Conservation (phyloP, 2,329 filamentous ascomycete genomes). For the Phaeosphaeriaceae sp. region DNA sequence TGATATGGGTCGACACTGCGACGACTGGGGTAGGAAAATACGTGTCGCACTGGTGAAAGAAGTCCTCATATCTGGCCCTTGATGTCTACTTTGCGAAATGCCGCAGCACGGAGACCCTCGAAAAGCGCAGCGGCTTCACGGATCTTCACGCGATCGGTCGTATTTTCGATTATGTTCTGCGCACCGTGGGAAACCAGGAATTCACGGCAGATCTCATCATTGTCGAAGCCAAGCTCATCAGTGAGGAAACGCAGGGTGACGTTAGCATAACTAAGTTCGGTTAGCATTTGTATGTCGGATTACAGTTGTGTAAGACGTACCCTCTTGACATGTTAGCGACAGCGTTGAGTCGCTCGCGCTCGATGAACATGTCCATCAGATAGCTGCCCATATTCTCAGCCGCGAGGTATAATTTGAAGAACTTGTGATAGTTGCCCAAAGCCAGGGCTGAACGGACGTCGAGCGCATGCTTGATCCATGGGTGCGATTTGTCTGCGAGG, state of each 20-base stretch:
- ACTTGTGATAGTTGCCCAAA: slow-evolving; percentile 94
- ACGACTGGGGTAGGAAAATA: slow-evolving; percentile 8
- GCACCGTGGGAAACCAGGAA: slow-evolving; percentile 86
- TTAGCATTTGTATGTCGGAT: slow-evolving; percentile 53
- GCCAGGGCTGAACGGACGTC: slow-evolving; percentile 90
- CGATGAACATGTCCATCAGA: slow-evolving; percentile 99
- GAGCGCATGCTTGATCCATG: slow-evolving; percentile 82
- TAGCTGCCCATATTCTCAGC: slow-evolving; percentile 97
- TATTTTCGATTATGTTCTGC: slow-evolving; percentile 78
- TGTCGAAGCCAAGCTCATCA: slow-evolving; percentile 95
- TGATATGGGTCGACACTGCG: slow-evolving; percentile 16
- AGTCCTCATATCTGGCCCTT: slow-evolving; percentile 88
- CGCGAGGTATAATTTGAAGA: slow-evolving; percentile 94
- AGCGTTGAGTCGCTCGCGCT: slow-evolving; percentile 88
- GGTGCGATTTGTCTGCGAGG: slow-evolving; percentile 91
- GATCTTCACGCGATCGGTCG: slow-evolving; percentile 65
- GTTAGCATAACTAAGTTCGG: slow-evolving; percentile 78
- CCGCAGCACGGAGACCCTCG: slow-evolving; percentile 73
- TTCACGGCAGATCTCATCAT: slow-evolving; percentile 85
- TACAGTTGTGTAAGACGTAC: slow-evolving; percentile 63
- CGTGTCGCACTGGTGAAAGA: slow-evolving; percentile 8
- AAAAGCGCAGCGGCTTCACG: slow-evolving; percentile 71
- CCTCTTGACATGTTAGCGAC: slow-evolving; percentile 92
- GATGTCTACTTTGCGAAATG: slow-evolving; percentile 90
- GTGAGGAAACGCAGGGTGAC: slow-evolving; percentile 90